A percentile compares a stretch with the other conserved stretches of the same genome.
Evolutionary conservation across 768 basidiomycete species (phyloP).

Genomic region (Mycena filopes): DNA sequence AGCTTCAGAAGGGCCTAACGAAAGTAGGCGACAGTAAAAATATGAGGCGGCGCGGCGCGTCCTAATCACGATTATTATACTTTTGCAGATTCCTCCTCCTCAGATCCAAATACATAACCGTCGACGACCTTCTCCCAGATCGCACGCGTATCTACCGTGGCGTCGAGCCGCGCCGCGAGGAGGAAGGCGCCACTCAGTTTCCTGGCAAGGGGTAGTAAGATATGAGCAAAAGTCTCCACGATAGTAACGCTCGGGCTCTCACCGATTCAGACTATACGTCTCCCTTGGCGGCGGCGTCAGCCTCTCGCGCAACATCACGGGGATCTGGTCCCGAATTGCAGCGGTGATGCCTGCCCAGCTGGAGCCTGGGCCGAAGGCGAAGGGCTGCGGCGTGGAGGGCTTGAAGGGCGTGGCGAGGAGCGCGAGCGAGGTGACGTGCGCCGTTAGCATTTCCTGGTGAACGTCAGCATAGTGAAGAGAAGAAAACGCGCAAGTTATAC

Average conservation of each 20-base stretch:
- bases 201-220: constrained; percentile 46
- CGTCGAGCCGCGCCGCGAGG: constrained; percentile 78
- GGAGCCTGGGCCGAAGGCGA: constrained; percentile 78
- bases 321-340: constrained; percentile 83
- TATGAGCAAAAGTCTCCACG: background rate
- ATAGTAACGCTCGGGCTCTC: constrained; percentile 31
- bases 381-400: constrained; percentile 69
- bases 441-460: constrained; percentile 81
- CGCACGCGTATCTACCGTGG: constrained; percentile 74
- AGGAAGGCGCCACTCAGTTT: constrained; percentile 88
- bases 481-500: constrained; percentile 49
- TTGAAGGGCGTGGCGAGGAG: constrained; percentile 91
- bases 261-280: constrained; percentile 95
- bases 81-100: background rate
- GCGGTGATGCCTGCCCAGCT: constrained; percentile 78
- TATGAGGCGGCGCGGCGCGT: too few species aligned
- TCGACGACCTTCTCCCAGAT: constrained; percentile 80
- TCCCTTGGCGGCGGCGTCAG: constrained; percentile 94
- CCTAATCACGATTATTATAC: too few species aligned
- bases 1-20: too few species aligned
- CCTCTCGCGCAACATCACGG: constrained; percentile 88
- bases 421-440: constrained; percentile 85
- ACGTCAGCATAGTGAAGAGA: background rate
- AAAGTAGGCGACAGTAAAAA: too few species aligned
- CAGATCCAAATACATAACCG: constrained; percentile 40